Conservation (phyloP, 2,329 filamentous ascomycete species). For the Nectriaceae sp. region DNA sequence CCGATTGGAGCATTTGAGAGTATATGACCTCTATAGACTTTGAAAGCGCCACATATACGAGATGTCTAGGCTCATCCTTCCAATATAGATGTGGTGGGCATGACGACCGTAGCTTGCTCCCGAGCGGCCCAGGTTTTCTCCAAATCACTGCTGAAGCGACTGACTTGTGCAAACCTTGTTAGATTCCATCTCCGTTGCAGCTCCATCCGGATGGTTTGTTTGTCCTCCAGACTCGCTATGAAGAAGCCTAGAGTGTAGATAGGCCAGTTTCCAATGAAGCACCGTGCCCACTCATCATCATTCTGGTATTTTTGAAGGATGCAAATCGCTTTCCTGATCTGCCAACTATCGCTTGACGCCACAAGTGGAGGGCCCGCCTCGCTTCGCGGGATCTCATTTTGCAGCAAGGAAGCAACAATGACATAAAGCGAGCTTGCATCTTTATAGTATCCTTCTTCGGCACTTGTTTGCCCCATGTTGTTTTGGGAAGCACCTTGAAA, state of each 20-base stretch:
- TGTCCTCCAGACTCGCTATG: constrained; percentile 13
- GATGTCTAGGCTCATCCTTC: no score
- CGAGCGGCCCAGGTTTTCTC: constrained; percentile 16
- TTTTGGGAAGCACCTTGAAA: background rate
- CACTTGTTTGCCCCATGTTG: background rate
- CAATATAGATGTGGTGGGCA: no score
- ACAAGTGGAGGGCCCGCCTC: background rate
- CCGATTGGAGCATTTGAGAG: no score
- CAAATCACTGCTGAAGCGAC: constrained; percentile 18
- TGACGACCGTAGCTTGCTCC: no score
- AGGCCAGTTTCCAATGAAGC: constrained; percentile 30
- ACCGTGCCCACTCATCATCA: constrained; percentile 21
- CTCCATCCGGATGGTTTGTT: constrained; percentile 15
- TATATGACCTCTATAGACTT: no score
- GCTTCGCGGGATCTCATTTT: constrained; percentile 12
- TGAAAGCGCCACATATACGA: no score
- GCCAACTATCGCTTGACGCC: constrained; percentile 13
- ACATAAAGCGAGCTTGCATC: constrained; percentile 22
- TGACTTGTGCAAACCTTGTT: constrained; percentile 17
- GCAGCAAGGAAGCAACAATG: constrained; percentile 18
- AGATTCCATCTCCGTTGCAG: constrained; percentile 18
- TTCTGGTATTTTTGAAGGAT: constrained; percentile 14
- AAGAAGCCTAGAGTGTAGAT: constrained; percentile 23
- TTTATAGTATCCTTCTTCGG: constrained; percentile 8
- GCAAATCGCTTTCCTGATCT: constrained; percentile 10